A percentile compares a stretch with the other conserved stretches of the same genome.
Conservation (phyloP, 768 basidiomycete genomes). For the Holtermannia corniformis region DNA sequence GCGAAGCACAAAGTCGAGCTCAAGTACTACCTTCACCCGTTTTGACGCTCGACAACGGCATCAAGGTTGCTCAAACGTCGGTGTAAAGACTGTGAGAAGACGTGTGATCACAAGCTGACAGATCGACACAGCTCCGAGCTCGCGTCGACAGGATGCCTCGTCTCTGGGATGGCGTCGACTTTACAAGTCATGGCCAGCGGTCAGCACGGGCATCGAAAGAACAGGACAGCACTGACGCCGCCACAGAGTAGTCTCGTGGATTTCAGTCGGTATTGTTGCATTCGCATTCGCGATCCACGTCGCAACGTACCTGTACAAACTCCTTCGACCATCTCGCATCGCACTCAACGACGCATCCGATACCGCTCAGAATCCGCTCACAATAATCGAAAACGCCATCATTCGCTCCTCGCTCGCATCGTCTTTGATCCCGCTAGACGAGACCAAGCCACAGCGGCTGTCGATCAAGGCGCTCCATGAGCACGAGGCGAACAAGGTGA, state of each 20-base stretch:
- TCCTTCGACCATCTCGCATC: constrained; percentile 5
- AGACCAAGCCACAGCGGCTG: neutral
- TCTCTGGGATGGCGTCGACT: constrained; percentile 30
- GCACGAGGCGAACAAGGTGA: constrained; percentile 16
- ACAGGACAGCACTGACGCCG: too few species aligned
- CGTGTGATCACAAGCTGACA: too few species aligned
- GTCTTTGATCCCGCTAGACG: constrained; percentile 5
- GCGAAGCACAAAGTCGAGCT: too few species aligned
- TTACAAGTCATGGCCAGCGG: constrained; percentile 6
- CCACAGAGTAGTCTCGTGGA: constrained; percentile 20
- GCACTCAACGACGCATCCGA: constrained; percentile 18
- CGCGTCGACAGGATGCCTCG: too few species aligned
- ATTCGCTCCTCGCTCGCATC: constrained; percentile 24
- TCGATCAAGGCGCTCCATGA: constrained; percentile 1
- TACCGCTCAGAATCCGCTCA: constrained; percentile 9
- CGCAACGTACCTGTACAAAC: neutral
- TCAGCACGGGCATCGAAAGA: neutral
- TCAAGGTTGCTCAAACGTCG: too few species aligned
- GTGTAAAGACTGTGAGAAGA: too few species aligned
- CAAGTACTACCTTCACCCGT: too few species aligned
- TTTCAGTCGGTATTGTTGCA: constrained; percentile 10
- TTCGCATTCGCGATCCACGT: constrained; percentile 1
- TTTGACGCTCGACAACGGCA: too few species aligned
- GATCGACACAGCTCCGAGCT: too few species aligned
- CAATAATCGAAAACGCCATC: constrained; percentile 24